Conservation (phyloP, 202 grass and related monocot species). For the Alloteropsis angusta region DNA sequence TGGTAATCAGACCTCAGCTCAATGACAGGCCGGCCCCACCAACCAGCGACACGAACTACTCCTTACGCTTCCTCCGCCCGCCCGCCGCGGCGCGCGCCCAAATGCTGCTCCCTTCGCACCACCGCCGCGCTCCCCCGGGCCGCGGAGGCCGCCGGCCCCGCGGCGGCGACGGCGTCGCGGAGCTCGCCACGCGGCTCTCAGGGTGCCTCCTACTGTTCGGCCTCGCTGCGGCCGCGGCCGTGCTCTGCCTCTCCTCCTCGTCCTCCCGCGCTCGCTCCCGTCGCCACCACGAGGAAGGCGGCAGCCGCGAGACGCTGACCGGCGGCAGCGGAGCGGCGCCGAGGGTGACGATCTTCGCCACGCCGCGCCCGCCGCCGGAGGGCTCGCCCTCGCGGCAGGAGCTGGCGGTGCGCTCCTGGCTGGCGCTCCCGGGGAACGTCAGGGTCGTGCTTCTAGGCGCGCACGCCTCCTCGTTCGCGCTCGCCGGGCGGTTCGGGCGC, state of each 20-base stretch:
- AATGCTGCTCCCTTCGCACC: conserved; percentile 20
- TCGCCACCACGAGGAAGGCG: background rate
- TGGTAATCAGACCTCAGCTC: too few species aligned
- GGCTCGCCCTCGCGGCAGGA: conserved; percentile 45
- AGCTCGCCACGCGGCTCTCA: background rate
- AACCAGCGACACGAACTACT: background rate
- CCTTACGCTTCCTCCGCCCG: background rate
- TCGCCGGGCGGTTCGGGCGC: conserved; percentile 28
- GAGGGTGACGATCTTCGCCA: conserved; percentile 50
- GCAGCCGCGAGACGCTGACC: background rate
- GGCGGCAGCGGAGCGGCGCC: background rate
- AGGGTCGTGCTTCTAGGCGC: conserved; percentile 55
- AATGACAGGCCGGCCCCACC: background rate
- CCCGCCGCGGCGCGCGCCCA: background rate
- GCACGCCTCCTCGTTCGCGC: conserved; percentile 20
- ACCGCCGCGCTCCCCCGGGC: background rate
- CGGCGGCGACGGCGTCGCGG: background rate
- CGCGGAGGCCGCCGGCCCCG: background rate
- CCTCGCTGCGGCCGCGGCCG: background rate
- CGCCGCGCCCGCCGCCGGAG: conserved; percentile 19
- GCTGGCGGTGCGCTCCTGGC: conserved; percentile 73
- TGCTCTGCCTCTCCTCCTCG: background rate
- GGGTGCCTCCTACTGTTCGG: background rate
- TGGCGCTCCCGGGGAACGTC: conserved; percentile 53
- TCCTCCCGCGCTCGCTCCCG: background rate